These are phyloP conservation scores for Phlyctochytrium planicorne DNA, from an alignment of 192 early-diverging fungal genomes.

Conservation along the genomic window DNA sequence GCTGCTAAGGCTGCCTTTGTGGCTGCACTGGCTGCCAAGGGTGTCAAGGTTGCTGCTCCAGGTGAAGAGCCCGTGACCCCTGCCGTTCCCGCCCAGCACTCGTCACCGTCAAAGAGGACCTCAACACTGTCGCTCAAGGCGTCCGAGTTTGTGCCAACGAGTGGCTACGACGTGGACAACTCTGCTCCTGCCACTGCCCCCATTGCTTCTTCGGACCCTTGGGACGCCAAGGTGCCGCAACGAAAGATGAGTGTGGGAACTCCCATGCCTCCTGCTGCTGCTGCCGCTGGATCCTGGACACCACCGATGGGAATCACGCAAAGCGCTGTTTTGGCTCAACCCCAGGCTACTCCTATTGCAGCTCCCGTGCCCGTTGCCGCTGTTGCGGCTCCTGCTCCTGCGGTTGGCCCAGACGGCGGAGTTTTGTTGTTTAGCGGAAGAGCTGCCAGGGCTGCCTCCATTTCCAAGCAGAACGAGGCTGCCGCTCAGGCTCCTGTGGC, in stretches of 20 bases:
- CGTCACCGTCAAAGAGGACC: not conserved
- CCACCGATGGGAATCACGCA: constrained; percentile 18
- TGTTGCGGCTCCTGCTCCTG: constrained; percentile 4
- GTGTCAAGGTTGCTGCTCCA: constrained; percentile 10
- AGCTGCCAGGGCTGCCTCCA: constrained; percentile 26
- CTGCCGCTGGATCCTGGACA: constrained; percentile 4
- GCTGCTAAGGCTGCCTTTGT: constrained; percentile 23
- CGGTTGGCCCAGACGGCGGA: constrained; percentile 27
- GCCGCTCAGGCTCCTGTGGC: constrained; percentile 2
- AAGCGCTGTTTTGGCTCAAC: not conserved
- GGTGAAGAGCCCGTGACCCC: not conserved
- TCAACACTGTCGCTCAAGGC: not conserved
- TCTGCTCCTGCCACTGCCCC: constrained; percentile 2
- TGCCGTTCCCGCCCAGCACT: not conserved
- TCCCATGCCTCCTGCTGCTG: constrained; percentile 20
- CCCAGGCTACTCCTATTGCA: constrained; percentile 11
- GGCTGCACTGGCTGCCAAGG: constrained; percentile 30
- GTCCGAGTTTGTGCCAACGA: constrained; percentile 3
- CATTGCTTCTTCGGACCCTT: not conserved
- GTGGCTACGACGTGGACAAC: not conserved
- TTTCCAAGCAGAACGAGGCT: constrained; percentile 8
- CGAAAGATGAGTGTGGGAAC: constrained; percentile 14
- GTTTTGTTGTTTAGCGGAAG: constrained; percentile 44
- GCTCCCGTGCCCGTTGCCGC: constrained; percentile 6
- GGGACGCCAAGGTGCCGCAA: not conserved